Evolutionary conservation across 2,329 filamentous ascomycete genomes (phyloP).

Genomic region (Cladosporium velox): DNA sequence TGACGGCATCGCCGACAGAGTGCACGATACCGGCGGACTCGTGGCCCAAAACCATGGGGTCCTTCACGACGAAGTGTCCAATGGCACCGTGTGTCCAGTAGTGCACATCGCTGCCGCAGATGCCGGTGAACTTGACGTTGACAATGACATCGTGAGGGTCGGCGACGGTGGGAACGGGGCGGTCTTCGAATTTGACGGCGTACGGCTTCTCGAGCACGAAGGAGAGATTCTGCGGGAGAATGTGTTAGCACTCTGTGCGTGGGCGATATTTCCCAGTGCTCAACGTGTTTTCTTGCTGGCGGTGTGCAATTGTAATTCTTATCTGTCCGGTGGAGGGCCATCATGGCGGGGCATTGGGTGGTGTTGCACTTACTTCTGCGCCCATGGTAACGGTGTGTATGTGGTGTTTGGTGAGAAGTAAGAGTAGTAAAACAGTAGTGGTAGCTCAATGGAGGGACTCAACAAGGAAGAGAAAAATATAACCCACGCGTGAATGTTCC

Average conservation of each 20-base stretch:
- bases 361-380: conserved; percentile 4
- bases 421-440: background rate
- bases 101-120: conserved; percentile 78
- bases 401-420: background rate
- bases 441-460: background rate
- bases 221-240: conserved; percentile 27
- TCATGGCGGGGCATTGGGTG: background rate
- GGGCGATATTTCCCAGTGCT: background rate
- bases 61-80: conserved; percentile 48
- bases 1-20: conserved; percentile 61
- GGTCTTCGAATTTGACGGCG: conserved; percentile 73
- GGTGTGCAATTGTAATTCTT: background rate
- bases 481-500: background rate
- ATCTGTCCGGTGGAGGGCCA: background rate
- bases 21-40: conserved; percentile 64
- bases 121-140: conserved; percentile 80
- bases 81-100: conserved; percentile 55
- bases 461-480: background rate
- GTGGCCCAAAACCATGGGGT: conserved; percentile 64
- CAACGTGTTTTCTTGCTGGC: background rate
- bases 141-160: conserved; percentile 74
- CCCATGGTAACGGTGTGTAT: conserved; percentile 2
- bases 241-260: background rate
- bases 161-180: conserved; percentile 68
- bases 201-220: conserved; percentile 72